These are phyloP conservation scores for Silybum marianum DNA, from an alignment of 129 eudicot genomes.

Conservation along the genomic window DNA sequence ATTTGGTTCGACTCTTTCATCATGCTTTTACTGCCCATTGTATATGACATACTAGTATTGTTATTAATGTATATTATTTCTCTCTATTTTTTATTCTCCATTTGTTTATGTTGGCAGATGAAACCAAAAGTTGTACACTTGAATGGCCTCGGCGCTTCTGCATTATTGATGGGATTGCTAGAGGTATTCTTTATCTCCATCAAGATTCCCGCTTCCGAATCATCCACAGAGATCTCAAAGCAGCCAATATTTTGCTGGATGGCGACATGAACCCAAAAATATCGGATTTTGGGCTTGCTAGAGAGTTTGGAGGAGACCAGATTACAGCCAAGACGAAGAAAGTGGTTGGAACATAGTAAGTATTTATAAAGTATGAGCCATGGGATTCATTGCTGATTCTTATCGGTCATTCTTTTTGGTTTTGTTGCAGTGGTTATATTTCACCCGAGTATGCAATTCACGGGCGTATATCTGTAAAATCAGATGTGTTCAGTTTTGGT, in stretches of 20 bases:
- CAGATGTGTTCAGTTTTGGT: background rate
- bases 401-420: background rate
- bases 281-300: background rate
- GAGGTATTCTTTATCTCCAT: background rate
- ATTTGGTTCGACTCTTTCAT: slow-evolving; percentile 29
- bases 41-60: no score
- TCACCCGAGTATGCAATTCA: background rate
- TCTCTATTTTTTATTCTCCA: no score
- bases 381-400: background rate
- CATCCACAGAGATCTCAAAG: background rate
- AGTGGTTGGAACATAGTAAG: background rate
- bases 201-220: background rate
- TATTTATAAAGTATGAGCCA: no score
- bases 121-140: background rate
- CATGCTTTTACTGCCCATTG: background rate
- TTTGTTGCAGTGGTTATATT: background rate
- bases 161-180: background rate
- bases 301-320: background rate
- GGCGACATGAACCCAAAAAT: background rate
- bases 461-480: background rate
- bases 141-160: background rate
- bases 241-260: background rate
- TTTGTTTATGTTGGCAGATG: background rate
- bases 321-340: background rate
- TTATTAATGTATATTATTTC: no score